Percentiles rank a stretch among this genome's conserved stretches.
phyloP scores from a whole-genome alignment of 2,329 filamentous ascomycete species.

The Lasiodiplodia sp. region DNA sequence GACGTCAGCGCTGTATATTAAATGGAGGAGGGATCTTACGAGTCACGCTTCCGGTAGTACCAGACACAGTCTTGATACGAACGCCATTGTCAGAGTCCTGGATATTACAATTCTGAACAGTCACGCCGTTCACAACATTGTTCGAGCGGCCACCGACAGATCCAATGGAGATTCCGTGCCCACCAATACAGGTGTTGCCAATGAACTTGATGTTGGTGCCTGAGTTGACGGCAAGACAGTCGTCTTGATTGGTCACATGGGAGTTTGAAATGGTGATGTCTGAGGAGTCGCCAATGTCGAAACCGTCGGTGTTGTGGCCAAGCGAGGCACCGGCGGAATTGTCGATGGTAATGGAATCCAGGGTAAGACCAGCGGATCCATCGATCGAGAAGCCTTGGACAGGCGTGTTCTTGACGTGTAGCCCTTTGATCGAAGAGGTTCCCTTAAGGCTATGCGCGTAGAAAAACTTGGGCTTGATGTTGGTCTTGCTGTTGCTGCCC shows the following conservation, averaged over 20 bases:
- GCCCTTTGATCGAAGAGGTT: conserved; percentile 54
- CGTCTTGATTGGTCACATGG: conserved; percentile 65
- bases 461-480: conserved; percentile 61
- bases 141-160: conserved; percentile 64
- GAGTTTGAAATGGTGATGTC: conserved; percentile 60
- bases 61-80: conserved; percentile 65
- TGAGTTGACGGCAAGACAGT: conserved; percentile 66
- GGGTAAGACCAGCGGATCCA: conserved; percentile 50
- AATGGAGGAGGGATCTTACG: not conserved
- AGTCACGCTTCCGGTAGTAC: conserved; percentile 54
- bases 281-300: conserved; percentile 61
- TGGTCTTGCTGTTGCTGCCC: conserved; percentile 54
- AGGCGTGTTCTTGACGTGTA: conserved; percentile 58
- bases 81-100: conserved; percentile 63
- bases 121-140: conserved; percentile 63
- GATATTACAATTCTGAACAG: conserved; percentile 58
- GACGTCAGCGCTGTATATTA: not conserved
- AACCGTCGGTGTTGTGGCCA: conserved; percentile 63
- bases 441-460: conserved; percentile 60
- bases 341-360: conserved; percentile 64
- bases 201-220: conserved; percentile 52
- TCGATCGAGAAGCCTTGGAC: conserved; percentile 61
- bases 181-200: conserved; percentile 57
- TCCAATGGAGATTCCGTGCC: conserved; percentile 67
- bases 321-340: conserved; percentile 61